phyloP scores from a whole-genome alignment of 176 grass and related monocot species.

The Aechmea fasciata region DNA sequence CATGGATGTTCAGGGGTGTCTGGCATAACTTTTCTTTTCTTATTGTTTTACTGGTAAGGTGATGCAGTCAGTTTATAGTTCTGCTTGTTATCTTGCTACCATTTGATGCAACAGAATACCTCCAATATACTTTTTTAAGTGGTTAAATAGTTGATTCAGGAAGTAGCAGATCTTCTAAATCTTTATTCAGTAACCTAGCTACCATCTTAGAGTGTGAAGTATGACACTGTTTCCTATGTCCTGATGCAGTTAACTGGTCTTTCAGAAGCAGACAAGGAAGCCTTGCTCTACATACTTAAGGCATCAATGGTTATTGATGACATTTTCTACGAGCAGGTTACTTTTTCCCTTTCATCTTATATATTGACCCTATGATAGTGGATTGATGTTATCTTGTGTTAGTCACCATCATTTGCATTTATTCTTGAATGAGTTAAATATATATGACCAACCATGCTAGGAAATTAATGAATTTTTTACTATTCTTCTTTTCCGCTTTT shows the following conservation, averaged over 20 bases:
- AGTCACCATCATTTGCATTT: too few relatives aligned
- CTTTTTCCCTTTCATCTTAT: neutral
- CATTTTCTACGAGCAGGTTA: constrained; percentile 83
- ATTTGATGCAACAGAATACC: neutral
- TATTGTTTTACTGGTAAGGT: too few relatives aligned
- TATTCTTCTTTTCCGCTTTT: constrained; percentile 22
- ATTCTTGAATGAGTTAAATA: too few relatives aligned
- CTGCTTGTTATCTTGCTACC: neutral
- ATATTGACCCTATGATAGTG: neutral
- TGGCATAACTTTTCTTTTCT: too few relatives aligned
- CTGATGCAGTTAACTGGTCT: constrained; percentile 55
- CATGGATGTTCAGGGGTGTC: too few relatives aligned
- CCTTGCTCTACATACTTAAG: constrained; percentile 62
- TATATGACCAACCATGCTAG: too few relatives aligned
- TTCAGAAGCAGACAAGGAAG: constrained; percentile 73
- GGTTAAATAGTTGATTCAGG: neutral
- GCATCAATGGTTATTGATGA: constrained; percentile 85
- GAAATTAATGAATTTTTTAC: constrained; percentile 13
- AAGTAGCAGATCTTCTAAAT: neutral
- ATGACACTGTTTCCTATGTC: neutral
- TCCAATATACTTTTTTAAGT: neutral
- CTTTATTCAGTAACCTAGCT: neutral
- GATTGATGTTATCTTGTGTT: neutral
- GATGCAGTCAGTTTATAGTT: neutral
- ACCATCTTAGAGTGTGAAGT: neutral